These are phyloP conservation scores for Reticulascus tulasneorum DNA, from an alignment of 2,329 filamentous ascomycete species.

Conservation along the genomic window DNA sequence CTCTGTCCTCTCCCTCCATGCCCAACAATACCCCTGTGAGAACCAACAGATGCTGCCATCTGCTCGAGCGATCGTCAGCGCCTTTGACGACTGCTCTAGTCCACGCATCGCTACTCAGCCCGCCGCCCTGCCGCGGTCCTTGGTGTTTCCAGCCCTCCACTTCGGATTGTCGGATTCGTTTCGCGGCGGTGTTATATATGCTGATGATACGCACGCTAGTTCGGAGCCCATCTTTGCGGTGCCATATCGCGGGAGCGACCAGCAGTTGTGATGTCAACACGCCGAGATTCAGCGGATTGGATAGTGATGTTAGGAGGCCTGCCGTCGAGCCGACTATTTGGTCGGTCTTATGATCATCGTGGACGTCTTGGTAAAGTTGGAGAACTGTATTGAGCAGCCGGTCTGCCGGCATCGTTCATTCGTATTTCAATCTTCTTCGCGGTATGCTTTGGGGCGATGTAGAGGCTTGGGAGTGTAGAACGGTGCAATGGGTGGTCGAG, in stretches of 20 bases:
- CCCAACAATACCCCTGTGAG: constrained; percentile 76
- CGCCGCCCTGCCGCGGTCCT: constrained; percentile 33
- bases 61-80: constrained; percentile 53
- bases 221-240: constrained; percentile 54
- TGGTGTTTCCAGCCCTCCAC: constrained; percentile 26
- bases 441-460: no score
- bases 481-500: no score
- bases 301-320: constrained; percentile 63
- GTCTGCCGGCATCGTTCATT: constrained; percentile 60
- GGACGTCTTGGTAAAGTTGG: constrained; percentile 52
- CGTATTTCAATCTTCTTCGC: constrained; percentile 2
- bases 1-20: constrained; percentile 61
- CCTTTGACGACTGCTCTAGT: constrained; percentile 53
- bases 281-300: constrained; percentile 71
- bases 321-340: constrained; percentile 63
- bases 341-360: constrained; percentile 46
- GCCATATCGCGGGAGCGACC: constrained; percentile 68
- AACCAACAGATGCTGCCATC: constrained; percentile 83
- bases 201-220: constrained; percentile 64
- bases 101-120: constrained; percentile 49
- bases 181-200: constrained; percentile 66
- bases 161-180: constrained; percentile 48
- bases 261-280: constrained; percentile 70
- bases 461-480: no score
- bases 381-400: constrained; percentile 64